Base-by-base conservation (phyloP, 176 grass and related monocot genomes). In the Aegilops speltoides region DNA sequence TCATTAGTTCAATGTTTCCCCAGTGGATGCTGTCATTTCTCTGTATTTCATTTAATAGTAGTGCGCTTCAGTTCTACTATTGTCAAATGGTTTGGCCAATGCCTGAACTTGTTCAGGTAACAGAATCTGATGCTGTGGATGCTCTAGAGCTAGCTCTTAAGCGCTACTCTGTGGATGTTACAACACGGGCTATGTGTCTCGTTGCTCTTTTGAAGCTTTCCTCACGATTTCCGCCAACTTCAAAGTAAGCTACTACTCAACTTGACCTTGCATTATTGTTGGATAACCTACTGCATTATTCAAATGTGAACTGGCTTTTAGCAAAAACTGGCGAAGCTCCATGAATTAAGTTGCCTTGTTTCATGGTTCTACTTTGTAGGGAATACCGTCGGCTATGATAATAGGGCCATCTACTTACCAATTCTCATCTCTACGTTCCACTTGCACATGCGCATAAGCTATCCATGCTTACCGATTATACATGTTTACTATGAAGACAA, bases 41-140 rank as follows among this genome's bases (percentile, higher is more conserved):
- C 33, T 76, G 23, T 10, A 48, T 87, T 73, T 79, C 46, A 83
- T 79, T 75, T 68, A 36, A 37, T 24, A 76, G 46, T 46, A 28
- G 60, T 79, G 64, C 50, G 54, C 26, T 31, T 87, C 32, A 37
- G 79, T 64, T 69, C 73, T 83, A n/a, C 34, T 82, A 16, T 54
- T 82, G 56, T 85, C 71, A 85, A 89, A 73, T 33, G 19, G 80
- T 38, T 68, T 90, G 77, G 32, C 46, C 57, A 85, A 77, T 79
- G 77, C 20, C 80, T 91, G 65, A 81, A 79, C 36, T 89, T 90
- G 41, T 94, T 79, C 88, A 99, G 97, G 97, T 96, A 79, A 99
- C 92, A 82, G 97, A 99, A 90, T 99, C 92, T 90, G 97, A 99
- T 90, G 94, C 89, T 33, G 86, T 94, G 76, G 97, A 99, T 96